Base-by-base conservation (phyloP, 2,329 filamentous ascomycete species). In the Alternaria viburni region DNA sequence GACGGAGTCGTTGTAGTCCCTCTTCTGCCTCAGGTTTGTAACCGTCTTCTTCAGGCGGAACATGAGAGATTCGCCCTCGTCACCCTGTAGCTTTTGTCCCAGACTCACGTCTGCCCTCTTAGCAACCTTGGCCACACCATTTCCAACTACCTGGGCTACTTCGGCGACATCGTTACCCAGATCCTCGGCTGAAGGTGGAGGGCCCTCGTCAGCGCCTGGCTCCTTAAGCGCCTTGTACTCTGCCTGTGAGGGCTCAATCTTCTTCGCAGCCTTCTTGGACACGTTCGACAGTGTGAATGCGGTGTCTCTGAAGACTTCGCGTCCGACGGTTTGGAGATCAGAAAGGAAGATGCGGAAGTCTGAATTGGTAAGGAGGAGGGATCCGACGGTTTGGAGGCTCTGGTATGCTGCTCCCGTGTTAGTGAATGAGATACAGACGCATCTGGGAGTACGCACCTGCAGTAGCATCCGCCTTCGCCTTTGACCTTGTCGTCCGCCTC, bases 341-440 rank as follows among this genome's bases (percentile, higher is more conserved):
- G 90, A 88, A 47, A 97, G 83, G 72, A 98, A 93, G 7, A 94
- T 85, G 43, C 94, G 90, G 78, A 98, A 97, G 73, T 97, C 93
- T 0, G 91, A 89, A 76, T 98, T 98, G 13, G 92, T 93, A 46
- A 98, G 83, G 1, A 97, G 86, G n/a, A 98, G 83, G 4, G 90
- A 91, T 28, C 91, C 90, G 0, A 98, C 88, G 0, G 93, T 97
- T 61, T 89, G 90, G 51, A 97, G 81, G 77, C 93, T 97, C 74
- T 91, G 86, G 73, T 94, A 94, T 15, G 92, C 91, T 91, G 68
- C 21, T 19, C 19, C 52, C 4, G 62, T 62, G 62, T 79, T 54
- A 80, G 68, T 59, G 23, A 9, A 19, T 36, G 52, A 41, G 26
- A 36, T 23, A 26, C n/a, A 15, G 49, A 13, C 2, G 23, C 6